phyloP scores from a whole-genome alignment of 306 rosid genomes.

The Malus orientalis region DNA sequence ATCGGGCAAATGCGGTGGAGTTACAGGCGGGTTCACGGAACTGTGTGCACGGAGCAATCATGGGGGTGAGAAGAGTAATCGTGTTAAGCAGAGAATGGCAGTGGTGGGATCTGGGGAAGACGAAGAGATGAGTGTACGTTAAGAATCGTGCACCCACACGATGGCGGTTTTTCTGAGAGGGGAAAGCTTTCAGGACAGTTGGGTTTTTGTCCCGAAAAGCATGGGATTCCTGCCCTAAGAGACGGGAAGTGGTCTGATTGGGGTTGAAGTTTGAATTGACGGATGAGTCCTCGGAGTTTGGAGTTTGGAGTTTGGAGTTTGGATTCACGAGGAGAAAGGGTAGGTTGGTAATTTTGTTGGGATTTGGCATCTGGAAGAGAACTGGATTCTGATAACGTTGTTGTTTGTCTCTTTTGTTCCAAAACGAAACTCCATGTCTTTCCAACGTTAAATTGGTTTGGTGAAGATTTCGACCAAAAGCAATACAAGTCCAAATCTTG shows the following conservation, averaged over 20 bases:
- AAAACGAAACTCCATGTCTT: not conserved
- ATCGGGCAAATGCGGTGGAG: slow-evolving; percentile 23
- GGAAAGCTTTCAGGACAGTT: not conserved
- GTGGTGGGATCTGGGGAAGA: slow-evolving; percentile 51
- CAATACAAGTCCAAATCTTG: no score
- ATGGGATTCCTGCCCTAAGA: slow-evolving; percentile 10
- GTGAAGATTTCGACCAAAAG: not conserved
- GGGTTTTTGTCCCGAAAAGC: not conserved
- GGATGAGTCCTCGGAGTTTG: not conserved
- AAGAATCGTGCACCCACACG: slow-evolving; percentile 36
- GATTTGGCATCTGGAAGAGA: not conserved
- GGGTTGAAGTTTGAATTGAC: not conserved
- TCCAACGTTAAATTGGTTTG: not conserved
- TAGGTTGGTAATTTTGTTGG: not conserved
- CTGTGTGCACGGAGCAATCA: slow-evolving; percentile 15
- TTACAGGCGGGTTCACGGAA: not conserved
- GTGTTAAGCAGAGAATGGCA: not conserved
- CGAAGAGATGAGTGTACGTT: slow-evolving; percentile 41
- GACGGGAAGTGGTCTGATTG: not conserved
- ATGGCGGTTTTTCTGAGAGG: not conserved
- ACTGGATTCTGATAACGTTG: not conserved
- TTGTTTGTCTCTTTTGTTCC: not conserved
- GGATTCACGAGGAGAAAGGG: not conserved
- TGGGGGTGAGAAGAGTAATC: slow-evolving; percentile 1
- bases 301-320: not conserved